These are phyloP conservation scores for Rehmannia glutinosa DNA, from an alignment of 257 asterid species.

Conservation along the genomic window DNA sequence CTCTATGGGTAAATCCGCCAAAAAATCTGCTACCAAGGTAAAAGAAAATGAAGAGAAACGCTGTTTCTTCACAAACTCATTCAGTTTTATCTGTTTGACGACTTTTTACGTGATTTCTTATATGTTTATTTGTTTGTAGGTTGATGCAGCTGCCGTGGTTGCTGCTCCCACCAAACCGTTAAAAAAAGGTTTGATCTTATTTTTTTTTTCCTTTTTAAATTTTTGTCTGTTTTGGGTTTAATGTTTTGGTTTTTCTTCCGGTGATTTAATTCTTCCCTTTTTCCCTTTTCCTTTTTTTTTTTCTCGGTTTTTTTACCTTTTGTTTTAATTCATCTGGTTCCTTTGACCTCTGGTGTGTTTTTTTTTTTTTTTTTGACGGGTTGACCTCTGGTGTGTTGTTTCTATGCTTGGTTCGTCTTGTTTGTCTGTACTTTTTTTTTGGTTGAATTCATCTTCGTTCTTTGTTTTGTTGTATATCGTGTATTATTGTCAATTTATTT, in stretches of 20 bases:
- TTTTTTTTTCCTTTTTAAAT: neutral
- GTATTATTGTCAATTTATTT: neutral
- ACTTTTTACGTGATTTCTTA: neutral
- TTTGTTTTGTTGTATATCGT: neutral
- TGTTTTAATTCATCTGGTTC: neutral
- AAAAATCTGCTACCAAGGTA: constrained; percentile 34
- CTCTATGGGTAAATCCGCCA: constrained; percentile 30
- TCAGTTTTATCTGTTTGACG: neutral
- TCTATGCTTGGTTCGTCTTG: neutral
- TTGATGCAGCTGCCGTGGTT: constrained; percentile 12
- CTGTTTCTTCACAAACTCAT: neutral
- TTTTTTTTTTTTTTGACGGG: no score
- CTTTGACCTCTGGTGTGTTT: no score
- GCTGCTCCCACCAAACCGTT: constrained; percentile 23
- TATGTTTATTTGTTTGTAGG: constrained; percentile 7
- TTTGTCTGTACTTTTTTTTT: neutral
- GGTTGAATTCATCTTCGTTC: neutral
- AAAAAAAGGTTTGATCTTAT: constrained; percentile 19
- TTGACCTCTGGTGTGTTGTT: neutral
- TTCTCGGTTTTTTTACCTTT: no score
- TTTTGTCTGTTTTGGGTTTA: neutral
- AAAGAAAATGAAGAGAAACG: neutral
- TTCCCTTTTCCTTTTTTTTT: neutral
- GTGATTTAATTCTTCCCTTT: no score
- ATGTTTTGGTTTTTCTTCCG: neutral